Base-by-base conservation (phyloP, 176 grass and related monocot genomes). In the Rhynchospora tenuis region DNA sequence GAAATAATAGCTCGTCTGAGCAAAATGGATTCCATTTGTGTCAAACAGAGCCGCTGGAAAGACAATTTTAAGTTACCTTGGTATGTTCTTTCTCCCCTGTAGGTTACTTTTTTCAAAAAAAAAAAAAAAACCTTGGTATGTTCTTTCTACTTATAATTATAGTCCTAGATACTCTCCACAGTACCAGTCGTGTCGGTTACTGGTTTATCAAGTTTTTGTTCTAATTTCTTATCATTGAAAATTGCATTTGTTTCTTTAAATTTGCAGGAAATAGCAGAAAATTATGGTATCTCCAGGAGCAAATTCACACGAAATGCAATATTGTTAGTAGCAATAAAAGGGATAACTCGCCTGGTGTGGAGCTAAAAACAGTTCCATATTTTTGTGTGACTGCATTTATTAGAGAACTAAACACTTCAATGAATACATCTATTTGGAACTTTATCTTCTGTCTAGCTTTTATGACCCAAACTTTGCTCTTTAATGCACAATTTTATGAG, bases 31-130 rank as follows among this genome's bases (percentile, higher is more conserved):
- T 60, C 70, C 17, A 86, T 23, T 52, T 87, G 20, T 85, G 63
- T 77, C 10, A 97, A 92, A 79, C 92, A 84, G 64, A 79, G 45
- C 69, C 83, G 88, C 23, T 94, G 92, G 94, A 97, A 71, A 86
- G 92, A 90, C 85, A 90, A 80, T 62, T 91, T 97, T 51, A 97
- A 94, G 81, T 80, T 94, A 38, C 95, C 89, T 60, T 97, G 90
- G 95, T 94, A 86, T n/a, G n/a, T n/a, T n/a, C n/a, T n/a, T n/a
- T n/a, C n/a, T n/a, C n/a, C n/a, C n/a, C n/a, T n/a, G n/a, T n/a
- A n/a, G n/a, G n/a, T n/a, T n/a, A n/a, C n/a, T n/a, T n/a, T n/a
- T n/a, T n/a, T n/a, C n/a, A n/a, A n/a, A n/a, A n/a, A n/a, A n/a
- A n/a, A n/a, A n/a, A n/a, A n/a, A n/a, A n/a, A n/a, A n/a, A n/a